Percentiles rank a stretch among this genome's conserved stretches.
phyloP scores from a whole-genome alignment of 805 yeast species.

The Candida alai region DNA sequence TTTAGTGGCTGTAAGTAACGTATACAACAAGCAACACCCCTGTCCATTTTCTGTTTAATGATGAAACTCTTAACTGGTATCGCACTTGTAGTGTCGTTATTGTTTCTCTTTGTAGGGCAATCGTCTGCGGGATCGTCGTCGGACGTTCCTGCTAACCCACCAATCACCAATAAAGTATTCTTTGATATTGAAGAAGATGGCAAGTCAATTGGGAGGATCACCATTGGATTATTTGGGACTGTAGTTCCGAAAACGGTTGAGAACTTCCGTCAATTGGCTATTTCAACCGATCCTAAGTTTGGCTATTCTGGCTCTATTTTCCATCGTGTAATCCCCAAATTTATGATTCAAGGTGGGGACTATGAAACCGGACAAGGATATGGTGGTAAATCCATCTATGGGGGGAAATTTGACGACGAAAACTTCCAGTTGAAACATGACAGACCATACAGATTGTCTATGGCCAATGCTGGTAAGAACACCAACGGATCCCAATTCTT shows the following conservation, averaged over 20 bases:
- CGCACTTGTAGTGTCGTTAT: conserved; percentile 6
- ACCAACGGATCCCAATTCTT: conserved; percentile 98
- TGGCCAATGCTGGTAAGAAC: conserved; percentile 99
- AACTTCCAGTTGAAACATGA: conserved; percentile 71
- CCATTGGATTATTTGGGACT: conserved; percentile 83
- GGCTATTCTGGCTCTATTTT: conserved; percentile 43
- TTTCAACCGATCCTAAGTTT: conserved; percentile 39
- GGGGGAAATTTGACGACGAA: conserved; percentile 74
- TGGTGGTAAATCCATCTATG: conserved; percentile 53
- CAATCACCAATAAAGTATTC: conserved; percentile 73
- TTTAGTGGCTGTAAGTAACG: too few species aligned
- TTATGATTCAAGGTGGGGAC: conserved; percentile 50
- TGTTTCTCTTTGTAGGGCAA: conserved; percentile 8
- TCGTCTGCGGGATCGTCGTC: conserved; percentile 5
- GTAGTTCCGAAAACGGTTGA: conserved; percentile 94
- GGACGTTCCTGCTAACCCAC: conserved; percentile 39
- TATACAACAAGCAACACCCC: too few species aligned
- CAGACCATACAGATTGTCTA: conserved; percentile 79
- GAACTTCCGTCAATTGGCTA: conserved; percentile 90
- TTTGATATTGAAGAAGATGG: conserved; percentile 85
- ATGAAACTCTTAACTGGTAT: conserved; percentile 12
- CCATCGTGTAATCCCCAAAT: conserved; percentile 47
- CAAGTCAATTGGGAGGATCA: conserved; percentile 71
- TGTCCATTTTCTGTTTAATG: too few species aligned
- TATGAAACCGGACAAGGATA: conserved; percentile 45